phyloP scores from a whole-genome alignment of 257 asterid species.

The Solanum raphanifolium region DNA sequence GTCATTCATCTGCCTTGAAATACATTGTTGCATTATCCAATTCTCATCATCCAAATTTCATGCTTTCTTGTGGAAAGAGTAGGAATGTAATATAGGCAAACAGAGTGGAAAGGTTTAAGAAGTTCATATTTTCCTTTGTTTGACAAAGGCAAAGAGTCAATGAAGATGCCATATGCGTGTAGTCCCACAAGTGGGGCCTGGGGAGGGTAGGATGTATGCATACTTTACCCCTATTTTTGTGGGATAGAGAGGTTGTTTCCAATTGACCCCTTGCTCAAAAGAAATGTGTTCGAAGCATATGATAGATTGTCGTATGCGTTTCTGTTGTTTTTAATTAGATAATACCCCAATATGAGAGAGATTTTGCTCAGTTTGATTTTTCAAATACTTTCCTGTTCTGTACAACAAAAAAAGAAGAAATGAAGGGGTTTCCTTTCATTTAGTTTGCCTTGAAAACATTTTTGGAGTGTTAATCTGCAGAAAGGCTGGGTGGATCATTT shows the following conservation, averaged over 20 bases:
- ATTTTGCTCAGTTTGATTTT: not conserved
- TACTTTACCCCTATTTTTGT: not conserved
- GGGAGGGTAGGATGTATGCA: not conserved
- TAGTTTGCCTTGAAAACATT: not conserved
- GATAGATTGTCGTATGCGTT: not conserved
- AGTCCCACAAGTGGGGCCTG: not conserved
- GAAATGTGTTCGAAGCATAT: not conserved
- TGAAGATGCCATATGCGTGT: not conserved
- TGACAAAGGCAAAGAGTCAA: not conserved
- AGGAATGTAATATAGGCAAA: not conserved
- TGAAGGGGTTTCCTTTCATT: not conserved
- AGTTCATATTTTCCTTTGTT: not conserved
- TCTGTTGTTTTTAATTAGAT: not conserved
- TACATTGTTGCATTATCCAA: not conserved
- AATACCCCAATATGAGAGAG: not conserved
- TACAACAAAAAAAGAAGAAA: not conserved
- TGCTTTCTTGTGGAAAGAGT: not conserved
- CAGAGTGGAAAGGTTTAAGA: not conserved
- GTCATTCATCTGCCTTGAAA: not conserved
- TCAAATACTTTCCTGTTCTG: not conserved
- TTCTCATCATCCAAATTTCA: not conserved
- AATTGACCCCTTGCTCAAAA: not conserved
- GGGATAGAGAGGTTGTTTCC: not conserved
- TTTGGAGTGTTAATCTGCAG: not conserved
- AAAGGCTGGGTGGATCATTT: not conserved